Evolutionary conservation across 495 filamentous ascomycete species (phyloP).

Genomic region (Penicillium fimorum): DNA sequence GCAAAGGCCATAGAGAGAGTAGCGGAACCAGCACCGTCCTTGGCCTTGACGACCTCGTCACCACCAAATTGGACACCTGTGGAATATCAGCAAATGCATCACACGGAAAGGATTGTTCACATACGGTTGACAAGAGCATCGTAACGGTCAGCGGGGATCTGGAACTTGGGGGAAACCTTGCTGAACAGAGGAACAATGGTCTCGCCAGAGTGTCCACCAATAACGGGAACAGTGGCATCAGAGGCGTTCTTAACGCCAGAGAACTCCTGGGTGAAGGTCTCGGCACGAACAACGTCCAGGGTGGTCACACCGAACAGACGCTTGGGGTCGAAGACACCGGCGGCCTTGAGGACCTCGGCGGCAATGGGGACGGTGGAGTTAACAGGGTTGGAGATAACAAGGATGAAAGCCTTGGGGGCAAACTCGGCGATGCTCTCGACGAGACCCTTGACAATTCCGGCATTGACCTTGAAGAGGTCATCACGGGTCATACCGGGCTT

Average conservation of each 20-base stretch:
- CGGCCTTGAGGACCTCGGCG: constrained; percentile 89
- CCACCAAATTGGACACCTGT: constrained; percentile 92
- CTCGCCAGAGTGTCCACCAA: constrained; percentile 95
- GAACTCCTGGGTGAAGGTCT: constrained; percentile 90
- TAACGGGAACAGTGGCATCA: constrained; percentile 80
- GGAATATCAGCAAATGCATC: constrained; percentile 9
- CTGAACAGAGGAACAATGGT: constrained; percentile 98
- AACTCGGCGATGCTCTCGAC: constrained; percentile 81
- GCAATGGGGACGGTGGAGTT: constrained; percentile 99
- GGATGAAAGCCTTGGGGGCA: constrained; percentile 85
- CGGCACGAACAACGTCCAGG: constrained; percentile 94
- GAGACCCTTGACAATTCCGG: constrained; percentile 86
- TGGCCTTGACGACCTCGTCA: constrained; percentile 97
- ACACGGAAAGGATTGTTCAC: constrained; percentile 20
- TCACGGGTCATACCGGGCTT: constrained; percentile 99
- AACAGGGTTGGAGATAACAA: constrained; percentile 98
- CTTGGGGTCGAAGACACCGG: constrained; percentile 88
- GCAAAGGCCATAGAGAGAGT: constrained; percentile 98
- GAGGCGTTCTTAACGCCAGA: constrained; percentile 78
- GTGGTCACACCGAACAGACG: constrained; percentile 98
- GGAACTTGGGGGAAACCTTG: constrained; percentile 73
- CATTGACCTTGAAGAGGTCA: constrained; percentile 98
- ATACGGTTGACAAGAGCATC: constrained; percentile 81
- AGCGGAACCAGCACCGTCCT: constrained; percentile 91
- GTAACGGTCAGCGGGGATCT: constrained; percentile 82